Conservation (phyloP, 257 asterid species). For the Plectranthus barbatus region DNA sequence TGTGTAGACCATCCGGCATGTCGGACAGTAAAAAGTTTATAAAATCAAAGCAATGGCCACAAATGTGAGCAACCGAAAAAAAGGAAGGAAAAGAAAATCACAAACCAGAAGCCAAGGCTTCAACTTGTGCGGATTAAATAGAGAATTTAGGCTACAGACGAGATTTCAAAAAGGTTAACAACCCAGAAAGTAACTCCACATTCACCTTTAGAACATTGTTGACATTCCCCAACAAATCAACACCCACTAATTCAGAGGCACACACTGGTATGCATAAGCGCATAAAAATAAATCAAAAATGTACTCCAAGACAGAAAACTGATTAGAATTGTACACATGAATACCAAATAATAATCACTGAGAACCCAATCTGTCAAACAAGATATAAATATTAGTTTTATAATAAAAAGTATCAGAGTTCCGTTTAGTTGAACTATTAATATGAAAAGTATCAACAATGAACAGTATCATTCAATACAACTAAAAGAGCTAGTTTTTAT, state of each 20-base stretch:
- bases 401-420: not conserved
- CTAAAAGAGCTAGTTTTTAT: not conserved
- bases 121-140: not conserved
- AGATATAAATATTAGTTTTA: no score
- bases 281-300: not conserved
- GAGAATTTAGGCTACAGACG: not conserved
- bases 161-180: no score
- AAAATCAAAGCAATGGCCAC: not conserved
- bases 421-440: not conserved
- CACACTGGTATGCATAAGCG: not conserved
- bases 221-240: not conserved
- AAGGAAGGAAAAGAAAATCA: not conserved
- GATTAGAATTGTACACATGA: not conserved
- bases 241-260: not conserved
- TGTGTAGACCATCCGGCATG: not conserved
- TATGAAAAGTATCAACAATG: not conserved
- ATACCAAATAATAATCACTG: not conserved
- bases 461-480: not conserved
- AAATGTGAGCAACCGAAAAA: not conserved
- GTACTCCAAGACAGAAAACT: not conserved
- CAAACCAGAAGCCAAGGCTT: not conserved
- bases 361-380: not conserved
- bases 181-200: not conserved
- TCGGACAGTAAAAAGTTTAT: not conserved
- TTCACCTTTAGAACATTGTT: not conserved